Conservation (phyloP, 345 rosid genomes). For the Pseudoturritis turrita region DNA sequence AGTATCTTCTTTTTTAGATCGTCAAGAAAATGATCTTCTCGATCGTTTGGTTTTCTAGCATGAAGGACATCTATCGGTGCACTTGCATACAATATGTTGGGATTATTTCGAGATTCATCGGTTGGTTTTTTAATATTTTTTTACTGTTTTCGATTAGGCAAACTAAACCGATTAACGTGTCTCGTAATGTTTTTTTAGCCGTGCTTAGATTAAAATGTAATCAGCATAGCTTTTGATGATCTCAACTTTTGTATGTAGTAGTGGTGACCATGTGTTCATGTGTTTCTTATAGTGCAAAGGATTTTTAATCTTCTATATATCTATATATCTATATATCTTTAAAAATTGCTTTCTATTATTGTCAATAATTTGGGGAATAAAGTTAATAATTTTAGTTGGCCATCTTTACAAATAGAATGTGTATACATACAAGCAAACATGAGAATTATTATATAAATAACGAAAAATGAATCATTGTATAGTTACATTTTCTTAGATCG, state of each 20-base stretch:
- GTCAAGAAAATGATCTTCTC: neutral
- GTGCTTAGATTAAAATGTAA: conserved; percentile 21
- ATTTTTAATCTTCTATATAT: conserved; percentile 12
- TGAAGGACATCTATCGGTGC: conserved; percentile 3
- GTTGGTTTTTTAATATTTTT: neutral
- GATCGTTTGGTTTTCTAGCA: neutral
- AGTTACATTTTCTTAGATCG: no score
- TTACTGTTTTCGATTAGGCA: neutral
- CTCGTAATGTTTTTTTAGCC: conserved; percentile 6
- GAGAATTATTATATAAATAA: neutral
- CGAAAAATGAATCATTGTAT: neutral
- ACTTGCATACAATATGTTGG: conserved; percentile 8
- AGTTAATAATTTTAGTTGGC: conserved; percentile 3
- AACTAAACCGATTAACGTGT: conserved; percentile 6
- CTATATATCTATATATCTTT: no score
- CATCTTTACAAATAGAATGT: conserved; percentile 12
- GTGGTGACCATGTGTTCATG: conserved; percentile 38
- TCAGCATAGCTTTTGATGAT: conserved; percentile 24
- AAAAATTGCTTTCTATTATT: conserved; percentile 16
- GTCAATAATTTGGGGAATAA: conserved; percentile 30
- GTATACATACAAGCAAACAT: conserved; percentile 5
- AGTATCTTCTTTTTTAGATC: conserved; percentile 64
- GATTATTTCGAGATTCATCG: conserved; percentile 11
- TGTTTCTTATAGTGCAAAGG: conserved; percentile 25
- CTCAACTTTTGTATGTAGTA: conserved; percentile 22